phyloP scores from a whole-genome alignment of 768 basidiomycete species.

The Dacryopinax spathularia region DNA sequence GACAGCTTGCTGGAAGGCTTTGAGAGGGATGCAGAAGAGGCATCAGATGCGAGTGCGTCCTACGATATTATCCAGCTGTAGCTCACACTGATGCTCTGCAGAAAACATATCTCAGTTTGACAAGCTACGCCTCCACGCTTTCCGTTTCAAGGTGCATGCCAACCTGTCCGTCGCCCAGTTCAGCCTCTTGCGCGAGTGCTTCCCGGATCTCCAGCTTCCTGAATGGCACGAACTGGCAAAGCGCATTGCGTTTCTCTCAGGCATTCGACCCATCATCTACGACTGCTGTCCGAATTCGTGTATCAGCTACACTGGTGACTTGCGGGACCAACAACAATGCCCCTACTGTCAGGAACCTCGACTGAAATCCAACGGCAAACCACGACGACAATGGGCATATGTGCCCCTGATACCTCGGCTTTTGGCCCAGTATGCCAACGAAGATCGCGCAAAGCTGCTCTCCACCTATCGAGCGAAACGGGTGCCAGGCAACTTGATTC shows the following conservation, averaged over 20 bases:
- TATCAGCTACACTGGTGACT: constrained; percentile 25
- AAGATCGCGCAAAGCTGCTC: constrained; percentile 16
- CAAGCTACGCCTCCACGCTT: not conserved
- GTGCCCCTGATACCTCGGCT: constrained; percentile 30
- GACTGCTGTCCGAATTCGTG: constrained; percentile 35
- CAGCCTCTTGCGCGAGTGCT: not conserved
- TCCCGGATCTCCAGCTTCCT: not conserved
- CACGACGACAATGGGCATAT: constrained; percentile 25
- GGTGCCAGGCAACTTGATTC: constrained; percentile 8
- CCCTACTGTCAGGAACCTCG: constrained; percentile 26
- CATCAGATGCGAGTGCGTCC: too few species aligned
- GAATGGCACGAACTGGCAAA: not conserved
- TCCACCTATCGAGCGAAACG: constrained; percentile 15
- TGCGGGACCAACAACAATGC: constrained; percentile 21
- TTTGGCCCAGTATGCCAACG: constrained; percentile 16
- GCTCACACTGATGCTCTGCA: not conserved
- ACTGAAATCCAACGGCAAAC: constrained; percentile 13
- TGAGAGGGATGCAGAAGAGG: too few species aligned
- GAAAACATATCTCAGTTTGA: not conserved
- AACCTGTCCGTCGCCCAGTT: not conserved
- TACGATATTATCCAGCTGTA: too few species aligned
- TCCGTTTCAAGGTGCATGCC: not conserved
- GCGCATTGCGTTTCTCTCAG: not conserved
- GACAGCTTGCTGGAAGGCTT: too few species aligned
- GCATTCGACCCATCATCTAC: constrained; percentile 11